Evolutionary conservation across 2,329 filamentous ascomycete genomes (phyloP), one percentile per base, ranked within the genome.

Genomic region (Aureobasidium sp.): DNA sequence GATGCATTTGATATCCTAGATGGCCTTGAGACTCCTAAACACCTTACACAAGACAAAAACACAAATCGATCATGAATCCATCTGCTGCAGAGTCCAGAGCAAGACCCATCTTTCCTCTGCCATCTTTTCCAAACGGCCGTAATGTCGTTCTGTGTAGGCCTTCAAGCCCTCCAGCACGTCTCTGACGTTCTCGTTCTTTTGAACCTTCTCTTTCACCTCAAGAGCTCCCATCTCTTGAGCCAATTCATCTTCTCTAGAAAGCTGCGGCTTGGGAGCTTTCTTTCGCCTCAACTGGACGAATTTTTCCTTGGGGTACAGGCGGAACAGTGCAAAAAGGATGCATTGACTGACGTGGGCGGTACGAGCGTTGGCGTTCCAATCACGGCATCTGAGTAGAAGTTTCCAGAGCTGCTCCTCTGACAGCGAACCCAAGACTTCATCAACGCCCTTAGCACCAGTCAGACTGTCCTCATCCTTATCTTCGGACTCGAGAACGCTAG

Each of bases 351-450:
- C 83, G 4, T 84, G 79, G 1, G 90, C 85, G 3, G 89, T 95
- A 57, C 88, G 80, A 0, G 89, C 90, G 62, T 97, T 97, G 4
- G 93, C 95, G 67, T 98, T 98, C 93, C 93, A 98, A 71, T 98
- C 93, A 40, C 94, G 80, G 39, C 96, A 71, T 55, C 93, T 79
- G 32, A 91, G 75, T 0, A 98, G 78, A 12, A 98, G 78, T 6
- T 82, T 76, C 70, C 88, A 94, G 12, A 98, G 79, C 66, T 97
- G 91, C 61, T 91, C 86, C 61, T 93, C 85, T 4, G 85, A 85
- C 5, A 98, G 76, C 11, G 74, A 80, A n/a, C 77, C 80, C 1
- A 98, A 75, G 0, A 95, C 90, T 48, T 89, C 79, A 61, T 97
- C 93, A 7, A 97, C 91, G 37, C 74, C 73, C 54, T 71, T 75